Percentiles rank a stretch among this genome's conserved stretches.
phyloP scores from a whole-genome alignment of 768 basidiomycete species.

The Suillus brevipes region DNA sequence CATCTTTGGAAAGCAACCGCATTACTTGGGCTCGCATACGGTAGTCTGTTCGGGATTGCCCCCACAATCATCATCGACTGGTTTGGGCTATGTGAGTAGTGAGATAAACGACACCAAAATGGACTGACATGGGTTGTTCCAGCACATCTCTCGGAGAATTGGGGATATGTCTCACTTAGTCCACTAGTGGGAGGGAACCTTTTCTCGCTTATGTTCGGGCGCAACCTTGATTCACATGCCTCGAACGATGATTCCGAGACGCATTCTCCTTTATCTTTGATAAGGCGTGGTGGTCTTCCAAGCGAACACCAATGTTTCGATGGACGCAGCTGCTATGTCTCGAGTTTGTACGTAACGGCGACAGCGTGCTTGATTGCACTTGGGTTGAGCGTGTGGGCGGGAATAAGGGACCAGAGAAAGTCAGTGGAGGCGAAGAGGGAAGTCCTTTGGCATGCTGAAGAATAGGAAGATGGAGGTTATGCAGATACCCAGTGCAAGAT shows the following conservation, averaged over 20 bases:
- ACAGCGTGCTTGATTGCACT: conserved; percentile 38
- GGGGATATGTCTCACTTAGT: conserved; percentile 74
- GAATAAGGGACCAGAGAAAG: conserved; percentile 34
- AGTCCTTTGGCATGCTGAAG: conserved; percentile 23
- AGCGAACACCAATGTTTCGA: conserved; percentile 50
- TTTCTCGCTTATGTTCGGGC: conserved; percentile 83
- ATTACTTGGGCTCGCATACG: conserved; percentile 54
- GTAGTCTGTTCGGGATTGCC: conserved; percentile 68
- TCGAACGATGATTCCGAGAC: conserved; percentile 10
- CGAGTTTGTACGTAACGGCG: conserved; percentile 51
- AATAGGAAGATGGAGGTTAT: conserved; percentile 5
- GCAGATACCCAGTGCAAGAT: neutral
- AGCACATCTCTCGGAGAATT: conserved; percentile 84
- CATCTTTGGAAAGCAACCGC: conserved; percentile 58
- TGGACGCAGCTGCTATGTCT: conserved; percentile 61
- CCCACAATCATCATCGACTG: conserved; percentile 84
- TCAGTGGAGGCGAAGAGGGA: conserved; percentile 34
- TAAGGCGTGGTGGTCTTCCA: conserved; percentile 20
- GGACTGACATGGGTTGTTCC: neutral
- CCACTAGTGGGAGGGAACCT: conserved; percentile 81
- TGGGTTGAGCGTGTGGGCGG: conserved; percentile 38
- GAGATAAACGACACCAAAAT: neutral
- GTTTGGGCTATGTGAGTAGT: conserved; percentile 78
- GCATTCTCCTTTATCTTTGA: neutral
- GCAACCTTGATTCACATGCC: conserved; percentile 74